phyloP scores from a whole-genome alignment of 306 rosid genomes.

The Canavalia gladiata region DNA sequence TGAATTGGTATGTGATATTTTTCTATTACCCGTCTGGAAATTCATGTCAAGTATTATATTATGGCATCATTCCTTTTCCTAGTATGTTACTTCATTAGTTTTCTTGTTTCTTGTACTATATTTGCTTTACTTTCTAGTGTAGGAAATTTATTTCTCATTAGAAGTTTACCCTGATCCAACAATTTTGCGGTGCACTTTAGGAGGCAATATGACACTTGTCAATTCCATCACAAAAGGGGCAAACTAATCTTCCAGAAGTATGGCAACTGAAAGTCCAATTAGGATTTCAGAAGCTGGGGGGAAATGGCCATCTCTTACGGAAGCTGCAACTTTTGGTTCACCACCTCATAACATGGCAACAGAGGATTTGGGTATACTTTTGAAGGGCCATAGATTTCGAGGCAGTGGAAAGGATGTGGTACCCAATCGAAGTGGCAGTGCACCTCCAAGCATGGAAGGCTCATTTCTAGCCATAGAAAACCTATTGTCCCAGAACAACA shows the following conservation, averaged over 20 bases:
- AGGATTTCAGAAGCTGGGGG: slow-evolving; percentile 79
- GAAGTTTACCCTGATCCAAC: slow-evolving; percentile 26
- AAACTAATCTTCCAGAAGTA: slow-evolving; percentile 46
- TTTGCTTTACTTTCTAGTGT: background rate
- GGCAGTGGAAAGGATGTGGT: slow-evolving; percentile 58
- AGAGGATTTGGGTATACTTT: slow-evolving; percentile 69
- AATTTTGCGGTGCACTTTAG: slow-evolving; percentile 41
- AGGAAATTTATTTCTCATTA: slow-evolving; percentile 9
- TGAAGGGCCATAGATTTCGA: slow-evolving; percentile 63
- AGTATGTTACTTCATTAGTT: background rate
- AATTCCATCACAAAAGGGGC: slow-evolving; percentile 35
- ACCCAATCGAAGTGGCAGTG: slow-evolving; percentile 86
- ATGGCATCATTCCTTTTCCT: background rate
- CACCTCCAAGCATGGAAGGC: slow-evolving; percentile 87
- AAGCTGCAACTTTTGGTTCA: slow-evolving; percentile 56
- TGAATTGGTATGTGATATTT: slow-evolving; percentile 4
- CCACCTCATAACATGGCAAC: slow-evolving; percentile 60
- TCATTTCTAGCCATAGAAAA: slow-evolving; percentile 68
- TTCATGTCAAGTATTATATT: background rate
- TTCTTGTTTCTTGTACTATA: slow-evolving; percentile 30
- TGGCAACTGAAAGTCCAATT: slow-evolving; percentile 84
- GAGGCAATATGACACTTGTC: slow-evolving; percentile 45
- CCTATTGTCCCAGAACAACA: slow-evolving; percentile 56
- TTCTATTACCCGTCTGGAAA: background rate
- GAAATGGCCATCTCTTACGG: slow-evolving; percentile 73